A percentile compares a stretch with the other conserved stretches of the same genome.
Conservation (phyloP, 1,284 basidiomycete species). For the Ganoderma lucidum region DNA sequence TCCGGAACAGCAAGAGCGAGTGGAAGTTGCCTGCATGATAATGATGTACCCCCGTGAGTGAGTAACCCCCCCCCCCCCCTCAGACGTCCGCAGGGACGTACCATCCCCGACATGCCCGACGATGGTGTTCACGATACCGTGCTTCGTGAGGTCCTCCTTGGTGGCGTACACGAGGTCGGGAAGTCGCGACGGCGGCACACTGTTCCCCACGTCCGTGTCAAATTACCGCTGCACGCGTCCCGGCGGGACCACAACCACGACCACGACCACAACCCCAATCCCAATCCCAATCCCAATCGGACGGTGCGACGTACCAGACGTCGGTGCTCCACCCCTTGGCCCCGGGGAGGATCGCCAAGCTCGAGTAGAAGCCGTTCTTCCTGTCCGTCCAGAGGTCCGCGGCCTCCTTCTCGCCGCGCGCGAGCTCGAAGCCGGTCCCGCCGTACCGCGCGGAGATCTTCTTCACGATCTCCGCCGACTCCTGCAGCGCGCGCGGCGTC, state of each 20-base stretch:
- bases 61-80: background rate
- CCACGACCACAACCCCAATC: background rate
- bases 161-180: slow-evolving; percentile 14
- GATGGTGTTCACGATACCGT: slow-evolving; percentile 14
- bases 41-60: background rate
- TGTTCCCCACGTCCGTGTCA: background rate
- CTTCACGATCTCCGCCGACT: slow-evolving; percentile 68
- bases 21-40: slow-evolving; percentile 59
- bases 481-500: slow-evolving; percentile 63
- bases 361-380: slow-evolving; percentile 84
- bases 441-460: slow-evolving; percentile 70
- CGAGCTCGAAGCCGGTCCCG: slow-evolving; percentile 75
- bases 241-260: background rate
- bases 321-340: slow-evolving; percentile 83
- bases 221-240: slow-evolving; percentile 17
- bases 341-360: slow-evolving; percentile 72
- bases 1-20: slow-evolving; percentile 64
- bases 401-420: slow-evolving; percentile 73
- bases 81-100: background rate
- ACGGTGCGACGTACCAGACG: slow-evolving; percentile 68
- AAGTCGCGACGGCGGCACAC: slow-evolving; percentile 4
- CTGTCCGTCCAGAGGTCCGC: slow-evolving; percentile 85
- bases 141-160: slow-evolving; percentile 13
- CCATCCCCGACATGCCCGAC: slow-evolving; percentile 22
- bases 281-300: too few species aligned